phyloP scores from a whole-genome alignment of 805 yeast genomes.

The Dipodascus albidus region DNA sequence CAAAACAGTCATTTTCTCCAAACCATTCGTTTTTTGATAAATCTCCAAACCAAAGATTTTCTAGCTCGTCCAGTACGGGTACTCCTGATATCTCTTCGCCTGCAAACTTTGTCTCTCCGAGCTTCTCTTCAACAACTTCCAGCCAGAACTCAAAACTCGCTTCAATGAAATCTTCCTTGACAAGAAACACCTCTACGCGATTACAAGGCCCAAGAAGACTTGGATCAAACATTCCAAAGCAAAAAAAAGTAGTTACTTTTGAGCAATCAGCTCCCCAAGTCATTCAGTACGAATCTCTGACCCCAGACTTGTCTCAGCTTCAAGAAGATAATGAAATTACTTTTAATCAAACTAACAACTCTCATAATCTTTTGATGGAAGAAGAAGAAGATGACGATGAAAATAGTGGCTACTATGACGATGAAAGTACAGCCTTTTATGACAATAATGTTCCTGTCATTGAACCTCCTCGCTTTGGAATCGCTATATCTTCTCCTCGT shows the following conservation, averaged over 20 bases:
- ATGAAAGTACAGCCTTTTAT: constrained; percentile 1
- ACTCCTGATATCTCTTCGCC: neutral
- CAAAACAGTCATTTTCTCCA: neutral
- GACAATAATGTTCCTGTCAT: constrained; percentile 13
- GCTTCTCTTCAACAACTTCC: neutral
- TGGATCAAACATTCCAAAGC: constrained; percentile 7
- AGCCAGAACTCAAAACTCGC: neutral
- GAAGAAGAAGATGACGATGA: constrained; percentile 10
- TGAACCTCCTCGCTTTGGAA: constrained; percentile 11
- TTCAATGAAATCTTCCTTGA: constrained; percentile 11
- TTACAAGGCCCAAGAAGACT: constrained; percentile 13
- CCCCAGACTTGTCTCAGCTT: constrained; percentile 14
- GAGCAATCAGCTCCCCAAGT: constrained; percentile 14
- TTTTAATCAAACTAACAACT: constrained; percentile 1
- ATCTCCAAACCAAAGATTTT: neutral
- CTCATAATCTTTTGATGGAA: constrained; percentile 7
- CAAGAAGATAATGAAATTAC: constrained; percentile 2
- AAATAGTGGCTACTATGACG: neutral
- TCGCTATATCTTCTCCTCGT: neutral
- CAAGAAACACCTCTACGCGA: constrained; percentile 9
- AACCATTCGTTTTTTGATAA: neutral
- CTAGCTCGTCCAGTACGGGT: neutral
- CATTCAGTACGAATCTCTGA: constrained; percentile 16
- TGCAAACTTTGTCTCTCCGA: neutral
- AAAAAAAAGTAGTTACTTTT: constrained; percentile 18